Evolutionary conservation across 2,329 filamentous ascomycete species (phyloP).

Genomic region (Cordyceps pruinosa): DNA sequence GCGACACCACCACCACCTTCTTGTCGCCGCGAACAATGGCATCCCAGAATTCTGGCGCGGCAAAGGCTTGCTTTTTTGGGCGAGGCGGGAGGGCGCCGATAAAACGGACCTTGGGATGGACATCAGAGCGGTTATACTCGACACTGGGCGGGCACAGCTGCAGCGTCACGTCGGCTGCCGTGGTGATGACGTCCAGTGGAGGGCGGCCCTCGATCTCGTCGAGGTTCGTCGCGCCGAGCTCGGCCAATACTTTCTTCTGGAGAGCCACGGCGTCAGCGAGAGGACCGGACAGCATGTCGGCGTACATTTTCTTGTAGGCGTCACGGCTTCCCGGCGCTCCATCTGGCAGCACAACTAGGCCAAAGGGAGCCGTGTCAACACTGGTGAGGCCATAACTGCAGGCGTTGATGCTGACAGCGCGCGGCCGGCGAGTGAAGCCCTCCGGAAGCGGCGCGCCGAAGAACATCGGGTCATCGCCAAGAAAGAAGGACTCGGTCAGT

Average conservation of each 20-base stretch:
- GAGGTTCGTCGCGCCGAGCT: constrained; percentile 12
- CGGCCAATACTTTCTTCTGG: background rate
- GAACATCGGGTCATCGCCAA: constrained; percentile 31
- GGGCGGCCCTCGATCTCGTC: constrained; percentile 25
- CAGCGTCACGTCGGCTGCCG: constrained; percentile 27
- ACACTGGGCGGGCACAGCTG: constrained; percentile 33
- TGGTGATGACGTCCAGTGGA: constrained; percentile 19
- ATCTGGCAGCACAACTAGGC: constrained; percentile 32
- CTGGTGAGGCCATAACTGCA: constrained; percentile 31
- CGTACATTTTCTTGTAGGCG: constrained; percentile 24
- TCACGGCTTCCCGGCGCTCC: constrained; percentile 28
- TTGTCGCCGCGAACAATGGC: constrained; percentile 28
- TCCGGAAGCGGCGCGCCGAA: constrained; percentile 31
- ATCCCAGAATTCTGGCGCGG: constrained; percentile 40
- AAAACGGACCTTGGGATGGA: constrained; percentile 34
- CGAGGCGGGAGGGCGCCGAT: constrained; percentile 35
- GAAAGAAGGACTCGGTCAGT: constrained; percentile 34
- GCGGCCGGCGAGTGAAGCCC: constrained; percentile 29
- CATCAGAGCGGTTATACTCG: constrained; percentile 31
- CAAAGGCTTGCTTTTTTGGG: constrained; percentile 21
- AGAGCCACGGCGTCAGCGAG: background rate
- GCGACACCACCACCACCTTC: constrained; percentile 38
- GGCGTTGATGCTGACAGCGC: constrained; percentile 33
- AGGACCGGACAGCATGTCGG: background rate
- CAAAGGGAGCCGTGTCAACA: constrained; percentile 32